Base-by-base conservation (phyloP, 139 green algal genomes). In the Dunaliella primolecta region DNA sequence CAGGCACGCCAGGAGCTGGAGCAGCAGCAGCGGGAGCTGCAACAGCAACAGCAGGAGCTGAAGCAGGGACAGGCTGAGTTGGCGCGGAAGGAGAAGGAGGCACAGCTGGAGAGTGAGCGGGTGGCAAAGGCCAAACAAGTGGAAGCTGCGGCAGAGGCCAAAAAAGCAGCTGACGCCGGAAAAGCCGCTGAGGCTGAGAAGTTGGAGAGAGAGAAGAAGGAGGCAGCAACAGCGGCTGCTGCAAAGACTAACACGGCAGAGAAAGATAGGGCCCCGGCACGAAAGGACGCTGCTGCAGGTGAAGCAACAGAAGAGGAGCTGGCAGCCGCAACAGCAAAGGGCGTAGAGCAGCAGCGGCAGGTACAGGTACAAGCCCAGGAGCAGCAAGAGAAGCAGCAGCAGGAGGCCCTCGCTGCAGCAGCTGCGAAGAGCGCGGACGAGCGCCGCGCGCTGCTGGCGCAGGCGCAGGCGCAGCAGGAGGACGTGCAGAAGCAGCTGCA, bases 21-120 rank as follows among this genome's bases (percentile, higher is more conserved):
- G 72, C 72, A 32, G 72, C 72, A 79, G 72, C 72, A 79, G 72
- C 72, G 21, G 72, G n/a, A 79, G 72, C 72, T 79, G 72, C 72
- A 79, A 34, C 11, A 79, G 72, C 72, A 79, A 64, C 7, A 7
- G 20, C 72, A 79, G 21, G 72, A 31, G 72, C 72, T 34, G 72
- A 23, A 79, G 30, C n/a, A 79, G 72, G 11, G 72, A 20, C 72
- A 79, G 72, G 3, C 3, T 11, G 30, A 11, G n/a, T 23, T 36
- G 72, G 11, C 7, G 72, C n/a, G 21, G 72, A 23, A 79, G n/a
- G 30, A 21, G 72, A 7, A 79, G 7, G n/a, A 23, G 7, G 72
- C n/a, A 79, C 11, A 23, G 30, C 3, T 32, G 30, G 3, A 79
- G n/a, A 36, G 11, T 11, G 3, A 36, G n/a, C 30, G 20, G 72